Conservation (phyloP, 2,329 filamentous ascomycete genomes). For the Trichoderma oligosporum region DNA sequence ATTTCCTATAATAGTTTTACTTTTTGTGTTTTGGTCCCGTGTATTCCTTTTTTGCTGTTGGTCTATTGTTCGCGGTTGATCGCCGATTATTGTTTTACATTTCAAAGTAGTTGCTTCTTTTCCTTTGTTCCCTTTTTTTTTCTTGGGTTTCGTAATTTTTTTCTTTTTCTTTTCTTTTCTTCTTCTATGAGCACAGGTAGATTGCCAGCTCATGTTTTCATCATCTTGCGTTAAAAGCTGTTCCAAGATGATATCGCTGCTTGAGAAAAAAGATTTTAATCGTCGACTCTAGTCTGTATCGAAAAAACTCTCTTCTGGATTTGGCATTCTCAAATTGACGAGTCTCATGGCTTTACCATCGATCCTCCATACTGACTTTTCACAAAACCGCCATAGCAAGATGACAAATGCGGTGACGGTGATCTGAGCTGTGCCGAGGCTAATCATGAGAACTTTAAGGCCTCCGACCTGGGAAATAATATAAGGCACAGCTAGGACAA, state of each 20-base stretch:
- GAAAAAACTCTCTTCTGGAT: conserved; percentile 44
- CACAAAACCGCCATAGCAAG: conserved; percentile 41
- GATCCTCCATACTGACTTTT: conserved; percentile 39
- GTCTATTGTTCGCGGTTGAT: background rate
- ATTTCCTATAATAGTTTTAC: background rate
- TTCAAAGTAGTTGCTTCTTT: too few species aligned
- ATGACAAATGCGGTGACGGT: conserved; percentile 35
- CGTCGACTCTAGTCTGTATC: conserved; percentile 36
- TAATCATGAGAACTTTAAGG: conserved; percentile 39
- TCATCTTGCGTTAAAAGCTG: too few species aligned
- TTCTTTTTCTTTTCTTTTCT: background rate
- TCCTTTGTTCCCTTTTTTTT: too few species aligned
- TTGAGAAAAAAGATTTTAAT: too few species aligned
- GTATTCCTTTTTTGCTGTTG: background rate
- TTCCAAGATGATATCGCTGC: too few species aligned
- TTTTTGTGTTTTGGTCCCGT: background rate
- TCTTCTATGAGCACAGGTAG: background rate
- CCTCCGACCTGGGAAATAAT: conserved; percentile 34
- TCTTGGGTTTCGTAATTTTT: background rate
- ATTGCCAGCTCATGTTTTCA: too few species aligned
- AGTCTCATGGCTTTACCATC: conserved; percentile 48
- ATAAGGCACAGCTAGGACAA: conserved; percentile 42
- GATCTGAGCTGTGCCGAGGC: conserved; percentile 41
- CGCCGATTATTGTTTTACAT: background rate
- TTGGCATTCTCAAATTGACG: conserved; percentile 40